Evolutionary conservation across 441 rosid species (phyloP), one percentile per base, ranked within the genome.

Genomic region (Erodium texanum): DNA sequence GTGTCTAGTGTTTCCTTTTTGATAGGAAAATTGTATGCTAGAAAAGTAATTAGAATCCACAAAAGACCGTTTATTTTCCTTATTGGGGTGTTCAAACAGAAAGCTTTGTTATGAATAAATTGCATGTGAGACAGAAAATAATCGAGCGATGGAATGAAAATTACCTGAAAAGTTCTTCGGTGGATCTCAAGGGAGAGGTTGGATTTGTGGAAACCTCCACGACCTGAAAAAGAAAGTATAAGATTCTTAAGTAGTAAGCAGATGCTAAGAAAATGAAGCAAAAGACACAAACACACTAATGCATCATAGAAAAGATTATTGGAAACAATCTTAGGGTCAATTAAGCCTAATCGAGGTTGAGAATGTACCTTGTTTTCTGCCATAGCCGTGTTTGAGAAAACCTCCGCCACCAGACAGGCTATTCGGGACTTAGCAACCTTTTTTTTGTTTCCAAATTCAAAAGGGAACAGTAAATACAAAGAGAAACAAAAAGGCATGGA

Each of bases 281-380:
- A 22, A 56, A 10, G 15, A 20, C 62, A 56, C 59, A 52, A 15
- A 1, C 62, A 56, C 62, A 7, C 34, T 5, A 65, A 38, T n/a
- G 22, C 64, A 15, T 36, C 50, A 11, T 15, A 14, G 19, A 8
- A 15, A 22, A 64, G 14, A 5, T 16, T 18, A 52, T 52, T 18
- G 10, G 22, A 6, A 4, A 6, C 20, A 52, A 52, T 52, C 6
- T 29, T 29, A 3, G 34, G 34, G 34, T 29, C 6, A 29, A 29
- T 29, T 29, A 29, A 0, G 6, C 34, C 62, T 7, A 54, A 3
- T 54, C 9, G 0, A 19, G 15, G 62, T 20, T 5, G 20, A 54
- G 9, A 61, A 45, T 8, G 38, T 80, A 89, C 97, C 99, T 93
- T 93, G 71, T 91, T 93, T 82, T 93, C 97, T 52, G 99, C 85